Base-by-base conservation (phyloP, 1,284 basidiomycete genomes). In the Apiotrichum mycotoxinovorans region DNA sequence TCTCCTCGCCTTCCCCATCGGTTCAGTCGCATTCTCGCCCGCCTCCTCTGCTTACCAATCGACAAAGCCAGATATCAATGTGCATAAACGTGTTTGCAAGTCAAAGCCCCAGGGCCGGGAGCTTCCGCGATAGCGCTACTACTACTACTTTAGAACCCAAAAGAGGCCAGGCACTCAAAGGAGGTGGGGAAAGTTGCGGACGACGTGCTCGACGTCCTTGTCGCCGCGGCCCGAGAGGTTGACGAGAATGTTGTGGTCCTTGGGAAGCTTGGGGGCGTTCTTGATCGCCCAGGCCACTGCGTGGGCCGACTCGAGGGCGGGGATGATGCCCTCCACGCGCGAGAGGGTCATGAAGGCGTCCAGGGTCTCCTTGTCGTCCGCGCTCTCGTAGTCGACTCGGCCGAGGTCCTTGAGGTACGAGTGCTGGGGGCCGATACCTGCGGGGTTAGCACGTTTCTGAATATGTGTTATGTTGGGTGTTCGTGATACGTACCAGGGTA, bases 291-390 rank as follows among this genome's bases (percentile, higher is more conserved):
- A 86, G 89, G 93, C 98, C 67, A 98, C 84, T 18, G 94, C 96
- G 78, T 99, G 96, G 23, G 91, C 87, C 1, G 91, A 93, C 77
- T 98, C 96, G 54, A 99, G 80, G 22, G 96, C 90, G 34, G 95
- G 96, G 70, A 99, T 97, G 71, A 99, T 98, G 30, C 96, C 96
- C 79, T 98, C 96, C 18, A 87, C 78, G 75, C 98, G 89, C 0
- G 91, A 96, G 69, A 88, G 84, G 76, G 91, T 81, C 64, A 91
- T 83, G 83, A 99, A 98, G 0, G 92, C 96, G 50, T 89, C 82
- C 37, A 98, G 81, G 2, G 92, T 92, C 71, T 99, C 83, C 72
- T 95, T 89, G 71, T 98, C 96, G 1, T 90, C 95, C 5, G 94
- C 95, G 10, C 84, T 87, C 20, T 88, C 83, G 77, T 98, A 98